Conservation (phyloP, 2,329 filamentous ascomycete genomes). For the Phaeosphaeria sp. region DNA sequence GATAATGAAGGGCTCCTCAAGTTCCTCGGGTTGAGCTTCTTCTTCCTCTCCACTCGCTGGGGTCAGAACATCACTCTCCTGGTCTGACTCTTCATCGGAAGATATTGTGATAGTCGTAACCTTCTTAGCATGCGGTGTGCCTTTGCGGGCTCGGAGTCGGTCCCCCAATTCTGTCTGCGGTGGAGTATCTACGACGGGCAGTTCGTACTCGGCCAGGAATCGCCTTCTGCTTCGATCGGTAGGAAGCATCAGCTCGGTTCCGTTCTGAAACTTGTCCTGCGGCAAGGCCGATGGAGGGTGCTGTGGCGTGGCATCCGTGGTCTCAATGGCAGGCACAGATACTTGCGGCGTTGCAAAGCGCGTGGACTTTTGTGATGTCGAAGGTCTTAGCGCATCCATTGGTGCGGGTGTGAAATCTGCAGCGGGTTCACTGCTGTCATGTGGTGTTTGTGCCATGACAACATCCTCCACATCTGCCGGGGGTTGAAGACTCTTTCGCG, state of each 20-base stretch:
- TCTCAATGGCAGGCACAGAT: slow-evolving; percentile 11
- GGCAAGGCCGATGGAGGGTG: not conserved
- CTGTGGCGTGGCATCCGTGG: slow-evolving; percentile 15
- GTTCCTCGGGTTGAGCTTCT: not conserved
- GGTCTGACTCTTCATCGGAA: slow-evolving; percentile 32
- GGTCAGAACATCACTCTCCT: slow-evolving; percentile 28
- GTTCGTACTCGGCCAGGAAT: slow-evolving; percentile 5
- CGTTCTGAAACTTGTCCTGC: not conserved
- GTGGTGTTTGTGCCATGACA: slow-evolving; percentile 7
- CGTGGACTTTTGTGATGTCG: slow-evolving; percentile 14
- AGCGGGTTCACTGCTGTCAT: not conserved
- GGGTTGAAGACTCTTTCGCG: slow-evolving; percentile 38
- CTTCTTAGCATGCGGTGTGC: slow-evolving; percentile 35
- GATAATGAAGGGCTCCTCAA: not conserved
- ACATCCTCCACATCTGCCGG: slow-evolving; percentile 24
- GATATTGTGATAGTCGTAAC: slow-evolving; percentile 16
- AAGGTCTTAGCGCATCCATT: not conserved
- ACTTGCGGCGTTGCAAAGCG: slow-evolving; percentile 9
- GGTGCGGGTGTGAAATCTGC: slow-evolving; percentile 13
- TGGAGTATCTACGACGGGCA: slow-evolving; percentile 19
- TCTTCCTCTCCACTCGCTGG: slow-evolving; percentile 35
- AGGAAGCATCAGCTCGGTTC: not conserved
- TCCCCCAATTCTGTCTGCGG: slow-evolving; percentile 20
- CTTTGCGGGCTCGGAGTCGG: slow-evolving; percentile 30
- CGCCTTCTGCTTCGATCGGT: not conserved